Conservation (phyloP, 331 rosid genomes). For the Pyracantha coccinea region DNA sequence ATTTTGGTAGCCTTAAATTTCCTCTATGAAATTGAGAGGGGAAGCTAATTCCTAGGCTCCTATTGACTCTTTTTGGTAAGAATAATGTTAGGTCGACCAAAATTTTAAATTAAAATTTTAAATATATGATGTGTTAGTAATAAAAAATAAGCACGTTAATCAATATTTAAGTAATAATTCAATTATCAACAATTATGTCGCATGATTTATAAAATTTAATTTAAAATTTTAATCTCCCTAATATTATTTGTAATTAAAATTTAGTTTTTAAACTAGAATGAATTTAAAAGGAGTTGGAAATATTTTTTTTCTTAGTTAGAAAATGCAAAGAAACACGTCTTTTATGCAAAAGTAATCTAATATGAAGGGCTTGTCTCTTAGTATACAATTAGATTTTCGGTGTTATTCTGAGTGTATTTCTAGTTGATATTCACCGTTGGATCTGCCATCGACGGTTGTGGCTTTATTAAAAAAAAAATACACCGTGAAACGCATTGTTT, state of each 20-base stretch:
- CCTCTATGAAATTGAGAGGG: background rate
- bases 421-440: background rate
- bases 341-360: background rate
- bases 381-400: background rate
- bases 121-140: too few relatives aligned
- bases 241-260: background rate
- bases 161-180: too few relatives aligned
- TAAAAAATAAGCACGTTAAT: too few relatives aligned
- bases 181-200: too few relatives aligned
- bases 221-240: too few relatives aligned
- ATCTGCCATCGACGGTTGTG: background rate
- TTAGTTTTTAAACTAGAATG: background rate
- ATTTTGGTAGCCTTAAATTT: background rate
- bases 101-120: too few relatives aligned
- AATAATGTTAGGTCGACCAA: too few relatives aligned
- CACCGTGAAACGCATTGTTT: background rate
- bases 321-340: background rate
- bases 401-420: background rate
- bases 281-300: background rate
- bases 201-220: too few relatives aligned
- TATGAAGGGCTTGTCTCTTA: background rate
- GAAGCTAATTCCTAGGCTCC: background rate
- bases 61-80: background rate
- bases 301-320: background rate
- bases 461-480: background rate